Base-by-base conservation (phyloP, 2,329 filamentous ascomycete genomes). In the Sporothrix brunneoviolacea region DNA sequence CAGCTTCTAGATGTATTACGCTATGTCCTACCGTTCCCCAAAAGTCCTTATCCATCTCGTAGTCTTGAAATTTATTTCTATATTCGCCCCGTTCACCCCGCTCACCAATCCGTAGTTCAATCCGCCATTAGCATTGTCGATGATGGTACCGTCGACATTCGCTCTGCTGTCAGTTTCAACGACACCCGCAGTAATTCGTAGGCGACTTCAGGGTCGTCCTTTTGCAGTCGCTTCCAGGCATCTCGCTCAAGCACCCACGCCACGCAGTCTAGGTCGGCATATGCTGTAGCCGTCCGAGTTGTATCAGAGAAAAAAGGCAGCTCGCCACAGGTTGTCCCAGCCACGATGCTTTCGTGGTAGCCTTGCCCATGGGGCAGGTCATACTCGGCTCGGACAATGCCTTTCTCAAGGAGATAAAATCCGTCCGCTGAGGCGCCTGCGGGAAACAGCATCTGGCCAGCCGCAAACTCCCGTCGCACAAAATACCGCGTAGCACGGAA, bases 221-320 rank as follows among this genome's bases (percentile, higher is more conserved):
- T 73, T 65, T 94, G 88, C 55, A 97, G 65, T 60, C 73, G 76
- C 48, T 74, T 73, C 88, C 91, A 98, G 47, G 76, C 75, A 40
- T 83, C 78, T 12, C 72, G 70, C 52, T 85, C 84, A 70, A 98
- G 77, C 55, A 85, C 68, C 93, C 93, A 98, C 6, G 85, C 81
- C 1, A 93, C 81, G 55, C 84, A 87, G 58, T 91, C 84, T 48
- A 83, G 78, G 64, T 97, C 91, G 2, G 88, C 88, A 38, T 83
- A 75, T 10, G 94, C 90, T 0, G 87, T 95, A 2, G 90, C 90
- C 4, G 91, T 97, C 16, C 93, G 79, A 47, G 80, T 75, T 2
- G 91, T 97, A 61, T 94, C 88, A 3, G 85, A 89, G 69, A 98
- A 98, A 71, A 98, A 98, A 0, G 93, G 93, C 48, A 98, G 69